Evolutionary conservation across 139 green algal genomes (phyloP), one percentile per base, ranked within the genome.

Genomic region (Tetradesmus lagerheimii): DNA sequence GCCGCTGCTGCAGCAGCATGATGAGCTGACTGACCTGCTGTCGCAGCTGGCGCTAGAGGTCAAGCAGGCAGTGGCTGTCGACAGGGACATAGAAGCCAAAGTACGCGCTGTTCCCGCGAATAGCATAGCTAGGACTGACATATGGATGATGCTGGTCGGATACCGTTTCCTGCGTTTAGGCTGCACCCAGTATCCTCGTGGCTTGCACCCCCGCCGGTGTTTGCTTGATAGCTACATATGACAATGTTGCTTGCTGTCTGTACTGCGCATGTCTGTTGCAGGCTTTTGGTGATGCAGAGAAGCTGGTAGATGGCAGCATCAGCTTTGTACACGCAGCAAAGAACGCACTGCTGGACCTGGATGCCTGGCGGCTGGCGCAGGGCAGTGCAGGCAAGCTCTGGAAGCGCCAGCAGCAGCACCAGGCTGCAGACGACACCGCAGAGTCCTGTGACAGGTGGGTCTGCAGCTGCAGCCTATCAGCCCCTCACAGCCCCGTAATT

Each of bases 1-100:
- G 85, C 71, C 85, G 14, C 85, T 89, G 34, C 71, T 84, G 74
- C 71, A 89, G 71, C 71, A 89, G 85, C 85, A 89, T 45, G 85
- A 89, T 67, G 43, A 74, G 45, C 64, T 89, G 71, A 85, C 74
- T 50, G 85, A 89, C 85, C 71, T 89, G 85, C 71, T 89, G 71
- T 89, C 71, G 4, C 85, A 89, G 85, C 71, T 89, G 29, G 85
- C 85, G 1, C 71, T 89, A 74, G 85, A 89, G 34, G 45, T 89
- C 67, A 71, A 62, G 77, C 85, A 89, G 74, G 76, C 71, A 41
- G 71, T 84, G 45, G 85, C 85, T 16, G 71, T 84, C 39, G 85
- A 89, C 35, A 83, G 83, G 76, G 74, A 89, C 35, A 31, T 89
- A 18, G 71, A 89, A 8, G 50, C 16, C 41, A 62, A 89, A 74